Evolutionary conservation across 208 protist genomes (phyloP).

Genomic region (Endotrypanum monterogeii): DNA sequence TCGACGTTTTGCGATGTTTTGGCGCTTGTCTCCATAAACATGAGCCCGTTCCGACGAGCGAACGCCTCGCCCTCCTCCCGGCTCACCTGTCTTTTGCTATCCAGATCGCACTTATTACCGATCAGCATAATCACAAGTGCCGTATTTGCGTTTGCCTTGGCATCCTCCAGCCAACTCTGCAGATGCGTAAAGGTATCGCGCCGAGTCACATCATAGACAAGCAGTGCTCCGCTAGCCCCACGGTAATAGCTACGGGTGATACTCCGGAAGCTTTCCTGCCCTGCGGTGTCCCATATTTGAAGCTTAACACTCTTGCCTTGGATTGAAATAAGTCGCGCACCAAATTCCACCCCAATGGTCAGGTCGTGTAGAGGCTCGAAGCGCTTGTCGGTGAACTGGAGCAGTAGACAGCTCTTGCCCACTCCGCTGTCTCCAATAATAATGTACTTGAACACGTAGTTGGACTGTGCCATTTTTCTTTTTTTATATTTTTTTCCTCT

Average conservation of each 20-base stretch:
- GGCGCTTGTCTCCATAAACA: conserved; percentile 99
- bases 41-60: conserved; percentile 93
- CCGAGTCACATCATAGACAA: conserved; percentile 99
- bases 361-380: conserved; percentile 99
- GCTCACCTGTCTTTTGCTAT: conserved; percentile 90
- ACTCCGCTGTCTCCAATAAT: conserved; percentile 96
- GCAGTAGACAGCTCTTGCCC: conserved; percentile 98
- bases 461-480: conserved; percentile 47
- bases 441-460: conserved; percentile 98
- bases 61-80: conserved; percentile 97
- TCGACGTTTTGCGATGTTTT: conserved; percentile 98
- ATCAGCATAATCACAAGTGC: conserved; percentile 99
- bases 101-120: conserved; percentile 99
- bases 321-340: conserved; percentile 95
- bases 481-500: conserved; percentile 5
- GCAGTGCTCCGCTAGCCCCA: conserved; percentile 97
- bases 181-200: conserved; percentile 98
- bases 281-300: conserved; percentile 99
- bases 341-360: conserved; percentile 99
- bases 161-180: conserved; percentile 97
- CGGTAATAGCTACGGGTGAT: conserved; percentile 99
- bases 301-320: conserved; percentile 97
- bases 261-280: conserved; percentile 98
- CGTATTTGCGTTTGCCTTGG: conserved; percentile 93
- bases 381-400: conserved; percentile 99